Evolutionary conservation across 208 protist species (phyloP).

Genomic region (Wallacemonas sp.): DNA sequence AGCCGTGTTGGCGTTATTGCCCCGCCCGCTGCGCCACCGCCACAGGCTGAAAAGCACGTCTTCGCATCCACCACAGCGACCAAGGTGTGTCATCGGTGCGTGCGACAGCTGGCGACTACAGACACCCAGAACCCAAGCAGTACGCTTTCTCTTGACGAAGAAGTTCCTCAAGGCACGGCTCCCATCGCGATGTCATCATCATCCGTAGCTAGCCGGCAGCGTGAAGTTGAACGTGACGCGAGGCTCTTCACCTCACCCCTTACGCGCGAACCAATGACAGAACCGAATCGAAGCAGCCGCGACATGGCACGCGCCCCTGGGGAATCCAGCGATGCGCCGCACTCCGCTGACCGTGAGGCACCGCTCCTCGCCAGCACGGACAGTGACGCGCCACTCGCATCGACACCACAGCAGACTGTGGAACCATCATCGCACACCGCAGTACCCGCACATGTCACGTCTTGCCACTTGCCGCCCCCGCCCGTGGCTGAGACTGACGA

Average conservation of each 20-base stretch:
- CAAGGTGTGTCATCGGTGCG: constrained; percentile 15
- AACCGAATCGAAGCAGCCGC: too few species aligned
- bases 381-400: too few species aligned
- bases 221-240: background rate
- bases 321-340: too few species aligned
- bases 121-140: background rate
- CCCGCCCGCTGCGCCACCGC: background rate
- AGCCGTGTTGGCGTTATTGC: background rate
- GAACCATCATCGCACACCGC: too few species aligned
- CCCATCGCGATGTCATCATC: background rate
- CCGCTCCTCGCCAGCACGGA: too few species aligned
- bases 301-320: too few species aligned
- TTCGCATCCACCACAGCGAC: background rate
- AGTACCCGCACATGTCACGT: too few species aligned
- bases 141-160: background rate
- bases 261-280: background rate
- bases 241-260: background rate
- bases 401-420: too few species aligned
- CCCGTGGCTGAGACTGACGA: background rate
- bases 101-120: background rate
- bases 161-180: background rate
- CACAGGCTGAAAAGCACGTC: background rate
- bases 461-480: background rate
- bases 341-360: background rate
- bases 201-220: background rate